These are phyloP conservation scores for Fusarium agapanthi DNA, from an alignment of 2,329 filamentous ascomycete species.

Conservation along the genomic window DNA sequence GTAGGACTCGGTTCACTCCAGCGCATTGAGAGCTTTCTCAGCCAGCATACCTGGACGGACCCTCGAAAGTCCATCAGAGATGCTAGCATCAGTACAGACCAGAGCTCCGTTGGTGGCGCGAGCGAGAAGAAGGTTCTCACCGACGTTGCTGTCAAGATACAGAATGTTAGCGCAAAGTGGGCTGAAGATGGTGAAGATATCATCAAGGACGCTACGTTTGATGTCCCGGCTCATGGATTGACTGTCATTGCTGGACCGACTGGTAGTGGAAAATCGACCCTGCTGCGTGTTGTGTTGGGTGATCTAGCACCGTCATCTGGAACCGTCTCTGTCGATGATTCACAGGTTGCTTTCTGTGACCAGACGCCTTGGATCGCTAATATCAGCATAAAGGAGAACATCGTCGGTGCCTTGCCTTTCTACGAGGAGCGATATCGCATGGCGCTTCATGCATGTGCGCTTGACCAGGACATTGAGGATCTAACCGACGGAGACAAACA, in stretches of 20 bases:
- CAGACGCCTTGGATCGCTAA: neutral
- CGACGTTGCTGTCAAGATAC: neutral
- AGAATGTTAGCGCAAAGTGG: neutral
- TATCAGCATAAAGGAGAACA: neutral
- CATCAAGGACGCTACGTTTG: neutral
- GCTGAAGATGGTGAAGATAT: neutral
- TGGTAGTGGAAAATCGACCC: neutral
- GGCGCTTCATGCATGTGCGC: neutral
- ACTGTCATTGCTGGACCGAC: neutral
- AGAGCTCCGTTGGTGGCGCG: neutral
- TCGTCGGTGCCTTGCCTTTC: neutral
- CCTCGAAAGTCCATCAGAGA: neutral
- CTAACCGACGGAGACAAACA: neutral
- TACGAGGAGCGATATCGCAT: neutral
- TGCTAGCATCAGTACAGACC: neutral
- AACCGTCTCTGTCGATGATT: neutral
- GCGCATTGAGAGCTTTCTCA: neutral
- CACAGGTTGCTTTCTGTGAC: neutral
- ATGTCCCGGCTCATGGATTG: neutral
- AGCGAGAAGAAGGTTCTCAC: neutral
- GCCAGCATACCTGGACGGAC: neutral
- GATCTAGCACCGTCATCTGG: neutral
- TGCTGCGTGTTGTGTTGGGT: neutral
- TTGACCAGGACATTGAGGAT: neutral
- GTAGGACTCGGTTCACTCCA: neutral